phyloP scores from a whole-genome alignment of 2,329 filamentous ascomycete genomes.

The Tolypocladium sp. region DNA sequence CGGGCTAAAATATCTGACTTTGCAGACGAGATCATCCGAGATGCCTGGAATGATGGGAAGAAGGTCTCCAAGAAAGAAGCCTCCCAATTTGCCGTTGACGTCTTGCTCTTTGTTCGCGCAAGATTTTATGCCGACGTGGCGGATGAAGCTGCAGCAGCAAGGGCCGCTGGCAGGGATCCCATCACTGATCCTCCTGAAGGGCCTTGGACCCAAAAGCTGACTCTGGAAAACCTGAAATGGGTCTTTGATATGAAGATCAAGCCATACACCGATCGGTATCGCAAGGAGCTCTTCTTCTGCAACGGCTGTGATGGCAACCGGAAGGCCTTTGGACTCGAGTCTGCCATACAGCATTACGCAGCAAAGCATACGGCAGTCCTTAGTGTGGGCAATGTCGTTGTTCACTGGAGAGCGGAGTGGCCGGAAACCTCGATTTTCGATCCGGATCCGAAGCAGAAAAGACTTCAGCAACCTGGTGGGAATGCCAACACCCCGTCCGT shows the following conservation, averaged over 20 bases:
- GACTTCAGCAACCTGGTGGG: background rate
- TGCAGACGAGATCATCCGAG: slow-evolving; percentile 61
- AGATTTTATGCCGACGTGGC: slow-evolving; percentile 55
- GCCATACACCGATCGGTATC: slow-evolving; percentile 53
- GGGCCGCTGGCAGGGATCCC: slow-evolving; percentile 34
- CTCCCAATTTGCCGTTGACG: slow-evolving; percentile 61
- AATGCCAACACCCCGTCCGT: background rate
- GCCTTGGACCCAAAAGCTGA: slow-evolving; percentile 52
- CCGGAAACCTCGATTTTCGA: slow-evolving; percentile 66
- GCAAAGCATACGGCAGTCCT: slow-evolving; percentile 69
- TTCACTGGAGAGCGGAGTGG: slow-evolving; percentile 77
- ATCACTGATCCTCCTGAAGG: slow-evolving; percentile 39
- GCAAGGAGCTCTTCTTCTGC: slow-evolving; percentile 70
- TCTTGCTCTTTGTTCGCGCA: slow-evolving; percentile 57
- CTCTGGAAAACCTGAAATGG: slow-evolving; percentile 81
- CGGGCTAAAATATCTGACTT: slow-evolving; percentile 55
- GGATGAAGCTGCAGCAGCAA: slow-evolving; percentile 39
- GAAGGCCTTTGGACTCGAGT: slow-evolving; percentile 69
- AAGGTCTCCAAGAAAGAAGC: slow-evolving; percentile 55
- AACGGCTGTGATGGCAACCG: slow-evolving; percentile 54
- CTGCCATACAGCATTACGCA: slow-evolving; percentile 73
- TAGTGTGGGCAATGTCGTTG: slow-evolving; percentile 62
- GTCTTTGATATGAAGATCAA: slow-evolving; percentile 71
- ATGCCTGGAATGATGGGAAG: slow-evolving; percentile 55
- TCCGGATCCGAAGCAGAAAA: slow-evolving; percentile 36